A percentile compares a stretch with the other conserved stretches of the same genome.
phyloP scores from a whole-genome alignment of 495 filamentous ascomycete species.

The Penicillium coprophilum region DNA sequence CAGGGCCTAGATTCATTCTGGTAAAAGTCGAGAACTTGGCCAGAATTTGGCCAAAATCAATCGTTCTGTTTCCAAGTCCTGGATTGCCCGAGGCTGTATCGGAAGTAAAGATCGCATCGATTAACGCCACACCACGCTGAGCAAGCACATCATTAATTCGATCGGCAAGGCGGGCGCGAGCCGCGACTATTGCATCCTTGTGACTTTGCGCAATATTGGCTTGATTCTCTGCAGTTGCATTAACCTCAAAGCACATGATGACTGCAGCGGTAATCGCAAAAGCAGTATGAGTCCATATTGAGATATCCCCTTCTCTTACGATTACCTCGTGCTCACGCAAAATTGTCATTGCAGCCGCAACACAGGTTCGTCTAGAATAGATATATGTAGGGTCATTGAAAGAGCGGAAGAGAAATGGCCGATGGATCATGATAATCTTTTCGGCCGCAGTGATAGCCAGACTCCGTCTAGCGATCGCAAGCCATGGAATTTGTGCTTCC shows the following conservation, averaged over 20 bases:
- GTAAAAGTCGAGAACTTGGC: constrained; percentile 30
- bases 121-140: constrained; percentile 33
- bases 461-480: constrained; percentile 39
- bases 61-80: constrained; percentile 9
- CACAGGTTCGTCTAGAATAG: constrained; percentile 45
- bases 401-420: constrained; percentile 45
- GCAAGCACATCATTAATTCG: constrained; percentile 27
- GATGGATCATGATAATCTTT: constrained; percentile 55
- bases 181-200: constrained; percentile 25
- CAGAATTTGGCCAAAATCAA: constrained; percentile 30
- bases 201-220: constrained; percentile 21
- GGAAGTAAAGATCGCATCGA: constrained; percentile 31
- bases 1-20: constrained; percentile 16
- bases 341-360: constrained; percentile 48
- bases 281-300: constrained; percentile 36
- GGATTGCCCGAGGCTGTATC: constrained; percentile 13
- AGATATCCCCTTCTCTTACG: constrained; percentile 31
- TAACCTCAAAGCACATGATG: constrained; percentile 34
- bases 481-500: constrained; percentile 40
- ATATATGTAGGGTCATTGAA: constrained; percentile 41
- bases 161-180: constrained; percentile 27
- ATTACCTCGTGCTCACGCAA: constrained; percentile 40
- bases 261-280: constrained; percentile 35
- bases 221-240: constrained; percentile 20
- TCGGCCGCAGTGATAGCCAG: constrained; percentile 46